These are phyloP conservation scores for Dictyostelium purpureum DNA, from an alignment of 78 protist species.

Conservation along the genomic window DNA sequence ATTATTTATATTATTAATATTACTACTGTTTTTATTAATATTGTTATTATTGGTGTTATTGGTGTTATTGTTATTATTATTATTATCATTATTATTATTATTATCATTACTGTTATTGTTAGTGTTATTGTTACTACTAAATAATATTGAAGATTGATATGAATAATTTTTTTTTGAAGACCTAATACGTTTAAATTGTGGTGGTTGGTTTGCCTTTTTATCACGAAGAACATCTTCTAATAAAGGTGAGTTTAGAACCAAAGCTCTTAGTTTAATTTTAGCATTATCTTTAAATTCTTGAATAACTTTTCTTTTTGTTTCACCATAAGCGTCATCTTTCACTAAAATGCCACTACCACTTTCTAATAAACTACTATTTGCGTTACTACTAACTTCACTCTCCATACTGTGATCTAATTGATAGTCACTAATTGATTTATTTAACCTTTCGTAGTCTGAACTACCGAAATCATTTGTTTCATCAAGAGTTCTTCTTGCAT, in stretches of 20 bases:
- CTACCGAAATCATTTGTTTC: no score
- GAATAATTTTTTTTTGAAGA: not conserved
- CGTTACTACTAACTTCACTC: not conserved
- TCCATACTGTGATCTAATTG: no score
- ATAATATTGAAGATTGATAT: not conserved
- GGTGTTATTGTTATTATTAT: not conserved
- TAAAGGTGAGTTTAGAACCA: not conserved
- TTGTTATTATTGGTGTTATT: not conserved
- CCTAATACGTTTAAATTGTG: slow-evolving; percentile 10
- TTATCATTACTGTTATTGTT: not conserved
- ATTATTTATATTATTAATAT: not conserved
- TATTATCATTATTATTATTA: not conserved
- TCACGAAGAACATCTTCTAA: not conserved
- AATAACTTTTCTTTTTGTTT: not conserved
- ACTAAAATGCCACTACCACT: not conserved
- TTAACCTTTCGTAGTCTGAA: no score
- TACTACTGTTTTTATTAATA: not conserved
- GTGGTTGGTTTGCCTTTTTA: slow-evolving; percentile 3
- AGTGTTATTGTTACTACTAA: not conserved
- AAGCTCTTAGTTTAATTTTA: not conserved
- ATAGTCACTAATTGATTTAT: no score
- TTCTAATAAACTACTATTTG: not conserved
- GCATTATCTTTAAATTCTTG: not conserved
- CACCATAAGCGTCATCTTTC: not conserved
- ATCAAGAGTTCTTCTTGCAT: no score